A percentile compares a stretch with the other conserved stretches of the same genome.
Evolutionary conservation across 805 yeast species (phyloP).

Genomic region (Saccharomycopsis sp.): DNA sequence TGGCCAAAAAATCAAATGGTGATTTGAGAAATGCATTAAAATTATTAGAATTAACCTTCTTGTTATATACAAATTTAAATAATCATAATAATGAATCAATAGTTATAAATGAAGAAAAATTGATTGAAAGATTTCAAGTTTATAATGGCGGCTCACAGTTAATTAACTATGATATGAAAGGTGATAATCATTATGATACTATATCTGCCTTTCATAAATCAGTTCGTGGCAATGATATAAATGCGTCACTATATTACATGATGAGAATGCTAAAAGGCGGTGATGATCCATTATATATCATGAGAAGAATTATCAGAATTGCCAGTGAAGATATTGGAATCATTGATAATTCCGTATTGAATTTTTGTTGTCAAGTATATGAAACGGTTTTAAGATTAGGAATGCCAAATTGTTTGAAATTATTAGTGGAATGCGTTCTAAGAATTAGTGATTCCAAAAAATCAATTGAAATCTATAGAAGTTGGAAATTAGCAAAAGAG

Average conservation of each 20-base stretch:
- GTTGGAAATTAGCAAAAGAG: constrained; percentile 38
- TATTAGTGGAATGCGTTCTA: constrained; percentile 88
- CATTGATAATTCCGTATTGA: constrained; percentile 71
- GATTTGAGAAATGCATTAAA: constrained; percentile 83
- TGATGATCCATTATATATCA: constrained; percentile 84
- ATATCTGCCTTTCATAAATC: constrained; percentile 94
- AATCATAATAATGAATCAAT: background rate
- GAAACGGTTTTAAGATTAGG: constrained; percentile 87
- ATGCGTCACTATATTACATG: constrained; percentile 82
- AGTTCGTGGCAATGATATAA: constrained; percentile 78
- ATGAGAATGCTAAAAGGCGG: constrained; percentile 89
- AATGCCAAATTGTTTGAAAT: constrained; percentile 86
- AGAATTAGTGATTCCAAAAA: constrained; percentile 79
- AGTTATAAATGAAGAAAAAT: constrained; percentile 24
- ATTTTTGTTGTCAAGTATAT: constrained; percentile 78
- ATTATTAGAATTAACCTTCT: constrained; percentile 59
- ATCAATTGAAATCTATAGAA: constrained; percentile 78
- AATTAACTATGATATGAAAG: constrained; percentile 70
- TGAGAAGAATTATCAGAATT: constrained; percentile 84
- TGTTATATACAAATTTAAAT: constrained; percentile 31
- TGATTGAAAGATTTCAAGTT: constrained; percentile 17
- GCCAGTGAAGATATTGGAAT: constrained; percentile 94
- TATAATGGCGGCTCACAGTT: background rate
- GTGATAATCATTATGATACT: constrained; percentile 90
- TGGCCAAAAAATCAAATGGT: constrained; percentile 72